phyloP scores from a whole-genome alignment of 441 rosid species.

The Adansonia rubrostipa region DNA sequence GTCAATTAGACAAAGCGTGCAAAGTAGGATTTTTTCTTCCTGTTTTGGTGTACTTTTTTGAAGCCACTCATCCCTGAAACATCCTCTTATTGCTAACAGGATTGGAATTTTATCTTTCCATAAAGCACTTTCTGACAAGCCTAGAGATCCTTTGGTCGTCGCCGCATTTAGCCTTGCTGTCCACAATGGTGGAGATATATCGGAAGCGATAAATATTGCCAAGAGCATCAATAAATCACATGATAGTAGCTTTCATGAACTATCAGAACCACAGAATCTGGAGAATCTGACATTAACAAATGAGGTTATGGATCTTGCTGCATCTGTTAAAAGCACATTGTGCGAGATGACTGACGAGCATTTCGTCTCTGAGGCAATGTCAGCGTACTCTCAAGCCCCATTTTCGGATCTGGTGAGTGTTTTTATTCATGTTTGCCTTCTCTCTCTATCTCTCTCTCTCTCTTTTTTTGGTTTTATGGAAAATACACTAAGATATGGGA shows the following conservation, averaged over 20 bases:
- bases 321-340: conserved; percentile 49
- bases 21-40: conserved; percentile 10
- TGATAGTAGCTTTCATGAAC: conserved; percentile 56
- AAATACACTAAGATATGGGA: not conserved
- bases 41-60: not conserved
- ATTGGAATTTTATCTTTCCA: conserved; percentile 64
- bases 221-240: conserved; percentile 53
- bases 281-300: conserved; percentile 40
- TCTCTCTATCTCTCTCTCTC: too few relatives aligned
- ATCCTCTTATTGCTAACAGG: conserved; percentile 39
- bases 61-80: conserved; percentile 8
- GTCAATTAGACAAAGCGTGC: not conserved
- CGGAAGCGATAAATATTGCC: conserved; percentile 64
- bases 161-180: conserved; percentile 68
- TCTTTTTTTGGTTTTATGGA: not conserved
- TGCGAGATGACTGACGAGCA: conserved; percentile 63
- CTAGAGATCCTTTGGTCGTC: conserved; percentile 61
- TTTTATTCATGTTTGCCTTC: not conserved
- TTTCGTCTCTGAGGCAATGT: conserved; percentile 79
- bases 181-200: conserved; percentile 61
- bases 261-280: conserved; percentile 45
- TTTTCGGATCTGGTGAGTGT: conserved; percentile 68
- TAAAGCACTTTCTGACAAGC: conserved; percentile 56
- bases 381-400: conserved; percentile 83
- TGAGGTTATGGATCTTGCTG: conserved; percentile 71